Percentiles rank a stretch among this genome's conserved stretches.
Conservation (phyloP, 2,329 filamentous ascomycete species). For the Phyllosticta citriasiana region DNA sequence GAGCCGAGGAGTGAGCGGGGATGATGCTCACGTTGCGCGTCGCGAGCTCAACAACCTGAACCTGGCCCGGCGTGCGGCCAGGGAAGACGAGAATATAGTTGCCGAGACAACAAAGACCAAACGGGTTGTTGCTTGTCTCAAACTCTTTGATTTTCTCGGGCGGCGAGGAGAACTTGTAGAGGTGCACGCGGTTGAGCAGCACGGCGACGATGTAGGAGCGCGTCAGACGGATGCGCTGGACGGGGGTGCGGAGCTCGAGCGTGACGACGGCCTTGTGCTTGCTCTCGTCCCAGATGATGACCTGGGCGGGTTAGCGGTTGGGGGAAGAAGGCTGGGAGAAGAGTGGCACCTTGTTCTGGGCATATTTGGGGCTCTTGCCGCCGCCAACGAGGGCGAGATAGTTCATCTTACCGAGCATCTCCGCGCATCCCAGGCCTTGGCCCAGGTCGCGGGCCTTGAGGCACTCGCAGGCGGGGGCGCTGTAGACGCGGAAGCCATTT, state of each 20-base stretch:
- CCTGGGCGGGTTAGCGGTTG: conserved; percentile 31
- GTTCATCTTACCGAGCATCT: conserved; percentile 80
- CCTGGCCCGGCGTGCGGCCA: conserved; percentile 76
- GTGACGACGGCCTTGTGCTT: conserved; percentile 65
- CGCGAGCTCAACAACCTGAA: conserved; percentile 72
- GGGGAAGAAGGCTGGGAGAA: neutral
- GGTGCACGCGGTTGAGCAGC: conserved; percentile 68
- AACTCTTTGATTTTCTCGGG: conserved; percentile 64
- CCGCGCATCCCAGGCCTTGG: conserved; percentile 69
- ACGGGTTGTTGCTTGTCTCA: conserved; percentile 75
- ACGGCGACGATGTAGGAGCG: conserved; percentile 69
- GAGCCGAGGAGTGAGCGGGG: conserved; percentile 70
- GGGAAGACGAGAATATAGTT: conserved; percentile 70
- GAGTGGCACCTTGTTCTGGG: conserved; percentile 63
- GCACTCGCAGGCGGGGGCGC: conserved; percentile 21
- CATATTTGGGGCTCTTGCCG: conserved; percentile 73
- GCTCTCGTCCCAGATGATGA: conserved; percentile 86
- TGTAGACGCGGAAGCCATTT: conserved; percentile 59
- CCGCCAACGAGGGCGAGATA: conserved; percentile 86
- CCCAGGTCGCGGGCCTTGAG: conserved; percentile 25
- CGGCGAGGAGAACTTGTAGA: conserved; percentile 69
- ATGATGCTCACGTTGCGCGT: conserved; percentile 86
- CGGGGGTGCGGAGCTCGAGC: conserved; percentile 68
- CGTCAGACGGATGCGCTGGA: conserved; percentile 70
- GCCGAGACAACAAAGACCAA: conserved; percentile 70